A percentile compares a stretch with the other conserved stretches of the same genome.
These are phyloP conservation scores for Oemleria cerasiformis DNA, from an alignment of 306 rosid species.

Conservation along the genomic window DNA sequence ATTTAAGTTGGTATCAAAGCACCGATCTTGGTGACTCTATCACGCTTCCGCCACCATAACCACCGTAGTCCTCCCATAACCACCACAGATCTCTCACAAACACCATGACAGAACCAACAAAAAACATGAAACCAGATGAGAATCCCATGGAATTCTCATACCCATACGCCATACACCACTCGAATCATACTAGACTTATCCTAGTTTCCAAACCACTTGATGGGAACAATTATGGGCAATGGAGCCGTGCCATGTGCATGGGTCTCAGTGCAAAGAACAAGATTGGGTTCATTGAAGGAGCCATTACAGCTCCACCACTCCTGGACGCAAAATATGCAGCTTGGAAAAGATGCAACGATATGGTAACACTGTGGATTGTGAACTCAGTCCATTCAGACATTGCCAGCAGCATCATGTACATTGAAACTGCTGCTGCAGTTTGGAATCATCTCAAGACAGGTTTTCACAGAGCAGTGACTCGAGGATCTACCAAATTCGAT, in stretches of 20 bases:
- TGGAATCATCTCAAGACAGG: background rate
- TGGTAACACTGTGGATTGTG: too few species aligned
- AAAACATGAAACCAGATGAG: too few species aligned
- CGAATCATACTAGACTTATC: background rate
- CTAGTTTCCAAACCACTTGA: background rate
- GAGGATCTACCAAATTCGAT: too few species aligned
- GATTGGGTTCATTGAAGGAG: background rate
- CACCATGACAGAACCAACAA: too few species aligned
- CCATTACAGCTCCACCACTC: too few species aligned
- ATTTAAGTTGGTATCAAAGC: background rate
- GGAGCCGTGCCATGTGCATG: background rate
- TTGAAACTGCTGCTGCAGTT: too few species aligned
- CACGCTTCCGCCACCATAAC: constrained; percentile 2
- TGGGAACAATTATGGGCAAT: background rate
- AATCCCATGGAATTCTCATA: background rate
- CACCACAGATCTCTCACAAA: too few species aligned
- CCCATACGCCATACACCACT: background rate
- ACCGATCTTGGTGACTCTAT: background rate
- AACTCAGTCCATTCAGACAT: too few species aligned
- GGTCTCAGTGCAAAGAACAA: background rate
- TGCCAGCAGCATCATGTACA: too few species aligned
- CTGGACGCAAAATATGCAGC: too few species aligned
- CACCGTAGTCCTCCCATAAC: background rate
- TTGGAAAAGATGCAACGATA: too few species aligned
- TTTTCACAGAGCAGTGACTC: constrained; percentile 1